These are phyloP conservation scores for Hemileccinum rubropunctum DNA, from an alignment of 768 basidiomycete species.

Conservation along the genomic window DNA sequence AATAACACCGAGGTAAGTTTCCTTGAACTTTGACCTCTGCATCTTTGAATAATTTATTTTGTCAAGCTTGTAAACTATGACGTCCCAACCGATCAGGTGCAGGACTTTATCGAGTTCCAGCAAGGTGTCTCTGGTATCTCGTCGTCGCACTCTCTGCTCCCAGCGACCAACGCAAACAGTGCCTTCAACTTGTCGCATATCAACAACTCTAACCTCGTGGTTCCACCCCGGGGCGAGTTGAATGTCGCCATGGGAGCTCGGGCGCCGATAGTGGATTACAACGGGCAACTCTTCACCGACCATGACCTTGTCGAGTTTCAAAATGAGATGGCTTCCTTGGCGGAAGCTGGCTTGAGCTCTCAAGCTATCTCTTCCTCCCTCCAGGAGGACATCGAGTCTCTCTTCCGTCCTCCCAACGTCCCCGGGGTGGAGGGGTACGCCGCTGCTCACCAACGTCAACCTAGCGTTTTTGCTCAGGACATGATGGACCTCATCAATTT, in stretches of 20 bases:
- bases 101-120: conserved; percentile 3
- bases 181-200: conserved; percentile 32
- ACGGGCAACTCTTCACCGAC: too few species aligned
- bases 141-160: conserved; percentile 26
- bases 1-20: conserved; percentile 15
- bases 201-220: conserved; percentile 28
- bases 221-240: conserved; percentile 33
- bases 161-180: conserved; percentile 29
- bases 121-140: conserved; percentile 2
- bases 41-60: not conserved
- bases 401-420: conserved; percentile 20
- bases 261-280: too few species aligned
- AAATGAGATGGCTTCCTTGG: not conserved
- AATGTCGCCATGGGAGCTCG: conserved; percentile 29
- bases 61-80: conserved; percentile 14
- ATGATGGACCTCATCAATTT: conserved; percentile 41
- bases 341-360: not conserved
- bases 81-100: conserved; percentile 10
- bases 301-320: too few species aligned
- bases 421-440: conserved; percentile 13
- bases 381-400: conserved; percentile 17
- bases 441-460: conserved; percentile 15
- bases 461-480: conserved; percentile 27
- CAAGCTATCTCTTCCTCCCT: conserved; percentile 1
- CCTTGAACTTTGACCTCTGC: not conserved